Conservation (phyloP, 129 eudicot species). For the Centella asiatica region DNA sequence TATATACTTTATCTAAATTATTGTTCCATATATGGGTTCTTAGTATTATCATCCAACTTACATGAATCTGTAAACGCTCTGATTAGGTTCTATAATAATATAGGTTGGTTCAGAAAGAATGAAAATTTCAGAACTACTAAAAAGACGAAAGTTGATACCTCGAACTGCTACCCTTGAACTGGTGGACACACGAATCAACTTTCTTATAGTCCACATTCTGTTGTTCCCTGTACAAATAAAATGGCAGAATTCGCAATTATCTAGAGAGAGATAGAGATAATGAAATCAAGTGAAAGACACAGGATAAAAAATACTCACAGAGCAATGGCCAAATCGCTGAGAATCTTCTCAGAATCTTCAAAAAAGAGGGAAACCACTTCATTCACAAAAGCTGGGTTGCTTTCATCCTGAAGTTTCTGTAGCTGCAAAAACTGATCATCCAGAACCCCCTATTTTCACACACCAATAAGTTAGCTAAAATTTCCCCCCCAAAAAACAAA, state of each 20-base stretch:
- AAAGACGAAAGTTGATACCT: slow-evolving; percentile 1
- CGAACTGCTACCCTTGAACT: slow-evolving; percentile 23
- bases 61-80: neutral
- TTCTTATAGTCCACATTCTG: slow-evolving; percentile 21
- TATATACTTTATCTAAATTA: no score
- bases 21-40: no score
- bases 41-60: no score
- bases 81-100: no score
- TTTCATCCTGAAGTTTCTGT: slow-evolving; percentile 24
- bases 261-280: neutral
- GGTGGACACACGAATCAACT: slow-evolving; percentile 23
- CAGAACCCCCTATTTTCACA: slow-evolving; percentile 17
- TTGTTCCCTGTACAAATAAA: slow-evolving; percentile 12
- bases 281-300: neutral
- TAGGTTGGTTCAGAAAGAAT: neutral
- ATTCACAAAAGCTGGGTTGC: slow-evolving; percentile 26
- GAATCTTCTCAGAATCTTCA: slow-evolving; percentile 24
- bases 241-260: neutral
- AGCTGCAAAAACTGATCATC: slow-evolving; percentile 24
- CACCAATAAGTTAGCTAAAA: no score
- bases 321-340: slow-evolving; percentile 5
- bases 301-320: slow-evolving; percentile 1
- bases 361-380: slow-evolving; percentile 24
- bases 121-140: no score
- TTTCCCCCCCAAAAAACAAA: no score